These are phyloP conservation scores for Entomortierella parvispora DNA, from an alignment of 192 early-diverging fungal genomes.

Conservation along the genomic window DNA sequence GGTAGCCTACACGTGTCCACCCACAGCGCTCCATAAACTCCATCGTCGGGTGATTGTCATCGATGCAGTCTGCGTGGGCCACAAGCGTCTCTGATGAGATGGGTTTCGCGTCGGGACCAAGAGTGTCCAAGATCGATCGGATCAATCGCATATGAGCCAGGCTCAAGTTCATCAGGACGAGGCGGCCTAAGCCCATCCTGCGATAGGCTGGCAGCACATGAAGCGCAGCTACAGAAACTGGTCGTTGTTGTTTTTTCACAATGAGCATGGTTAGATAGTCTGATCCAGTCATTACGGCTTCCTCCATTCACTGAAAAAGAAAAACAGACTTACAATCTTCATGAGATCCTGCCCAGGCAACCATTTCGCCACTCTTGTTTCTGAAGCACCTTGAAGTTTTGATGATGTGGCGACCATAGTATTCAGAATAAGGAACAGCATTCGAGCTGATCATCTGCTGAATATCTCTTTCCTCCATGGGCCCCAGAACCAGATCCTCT, in stretches of 20 bases:
- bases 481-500: slow-evolving; percentile 14
- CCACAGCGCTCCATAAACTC: slow-evolving; percentile 44
- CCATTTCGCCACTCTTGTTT: slow-evolving; percentile 21
- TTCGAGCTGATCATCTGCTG: slow-evolving; percentile 24
- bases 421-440: slow-evolving; percentile 3
- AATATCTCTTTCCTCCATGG: slow-evolving; percentile 28
- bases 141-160: slow-evolving; percentile 18
- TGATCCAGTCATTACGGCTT: too few relatives aligned
- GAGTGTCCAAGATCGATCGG: slow-evolving; percentile 4
- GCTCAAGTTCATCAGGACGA: slow-evolving; percentile 19
- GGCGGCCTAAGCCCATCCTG: slow-evolving; percentile 28
- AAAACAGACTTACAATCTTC: slow-evolving; percentile 34
- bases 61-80: slow-evolving; percentile 39
- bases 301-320: too few relatives aligned
- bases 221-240: slow-evolving; percentile 36
- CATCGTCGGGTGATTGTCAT: slow-evolving; percentile 22
- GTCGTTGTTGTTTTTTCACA: too few relatives aligned
- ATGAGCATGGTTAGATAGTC: too few relatives aligned
- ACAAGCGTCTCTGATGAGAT: slow-evolving; percentile 4
- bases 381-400: slow-evolving; percentile 19
- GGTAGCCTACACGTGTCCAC: slow-evolving; percentile 24
- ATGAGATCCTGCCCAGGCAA: slow-evolving; percentile 48
- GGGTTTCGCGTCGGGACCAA: background rate
- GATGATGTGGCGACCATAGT: slow-evolving; percentile 24
- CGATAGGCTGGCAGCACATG: slow-evolving; percentile 39